Percentiles rank a stretch among this genome's conserved stretches.
phyloP scores from a whole-genome alignment of 352 stramenopile genomes.

The Pythium aristosporum region DNA sequence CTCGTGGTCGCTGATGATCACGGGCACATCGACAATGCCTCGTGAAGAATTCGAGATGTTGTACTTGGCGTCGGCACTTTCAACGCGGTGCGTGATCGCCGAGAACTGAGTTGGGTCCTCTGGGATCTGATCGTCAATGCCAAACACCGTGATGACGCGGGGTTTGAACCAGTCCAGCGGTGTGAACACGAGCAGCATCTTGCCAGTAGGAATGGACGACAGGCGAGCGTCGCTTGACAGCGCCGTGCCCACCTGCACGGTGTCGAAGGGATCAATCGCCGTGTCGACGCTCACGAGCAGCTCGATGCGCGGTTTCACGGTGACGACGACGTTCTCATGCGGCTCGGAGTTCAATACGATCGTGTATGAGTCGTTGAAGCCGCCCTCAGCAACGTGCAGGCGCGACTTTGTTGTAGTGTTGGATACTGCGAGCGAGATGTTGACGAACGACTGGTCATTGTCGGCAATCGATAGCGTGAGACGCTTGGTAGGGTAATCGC shows the following conservation, averaged over 20 bases:
- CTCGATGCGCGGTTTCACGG: slow-evolving; percentile 39
- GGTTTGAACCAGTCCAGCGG: slow-evolving; percentile 55
- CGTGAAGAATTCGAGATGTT: slow-evolving; percentile 58
- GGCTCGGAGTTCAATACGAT: slow-evolving; percentile 61
- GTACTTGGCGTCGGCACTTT: slow-evolving; percentile 57
- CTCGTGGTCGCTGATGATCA: slow-evolving; percentile 67
- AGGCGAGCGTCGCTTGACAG: background rate
- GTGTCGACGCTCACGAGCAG: slow-evolving; percentile 39
- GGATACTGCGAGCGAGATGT: slow-evolving; percentile 41
- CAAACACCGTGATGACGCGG: slow-evolving; percentile 49
- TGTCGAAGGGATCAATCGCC: slow-evolving; percentile 23
- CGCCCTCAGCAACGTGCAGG: slow-evolving; percentile 65
- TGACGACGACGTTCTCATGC: slow-evolving; percentile 57
- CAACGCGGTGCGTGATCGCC: slow-evolving; percentile 37
- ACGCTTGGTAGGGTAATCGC: slow-evolving; percentile 31
- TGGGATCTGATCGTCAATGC: slow-evolving; percentile 57
- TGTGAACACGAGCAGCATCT: slow-evolving; percentile 57
- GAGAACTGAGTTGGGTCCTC: slow-evolving; percentile 63
- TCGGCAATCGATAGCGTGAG: slow-evolving; percentile 51
- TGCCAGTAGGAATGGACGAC: slow-evolving; percentile 4
- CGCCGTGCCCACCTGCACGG: slow-evolving; percentile 25
- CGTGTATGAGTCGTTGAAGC: slow-evolving; percentile 78
- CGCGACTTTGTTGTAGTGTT: slow-evolving; percentile 22
- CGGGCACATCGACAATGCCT: slow-evolving; percentile 37
- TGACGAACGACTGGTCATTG: slow-evolving; percentile 64